These are phyloP conservation scores for Pleurostoma richardsiae DNA, from an alignment of 2,329 filamentous ascomycete genomes.

Conservation along the genomic window DNA sequence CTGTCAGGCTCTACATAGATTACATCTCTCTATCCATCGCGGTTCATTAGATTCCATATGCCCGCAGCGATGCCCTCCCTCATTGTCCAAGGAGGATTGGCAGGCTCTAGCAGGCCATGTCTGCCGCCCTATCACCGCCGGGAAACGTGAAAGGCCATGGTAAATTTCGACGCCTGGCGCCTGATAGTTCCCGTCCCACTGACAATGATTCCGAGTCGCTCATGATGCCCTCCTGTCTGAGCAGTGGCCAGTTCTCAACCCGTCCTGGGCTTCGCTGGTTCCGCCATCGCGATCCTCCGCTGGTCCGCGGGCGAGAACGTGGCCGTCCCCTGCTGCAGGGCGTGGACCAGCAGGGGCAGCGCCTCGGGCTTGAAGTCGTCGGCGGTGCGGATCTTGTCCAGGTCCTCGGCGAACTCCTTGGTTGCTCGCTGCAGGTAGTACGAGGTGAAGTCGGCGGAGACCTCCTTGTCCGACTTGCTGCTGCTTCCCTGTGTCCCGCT, in stretches of 20 bases:
- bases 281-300: conserved; percentile 18
- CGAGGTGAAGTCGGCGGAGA: conserved; percentile 45
- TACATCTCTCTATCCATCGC: too few species aligned
- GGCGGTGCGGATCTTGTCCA: conserved; percentile 63
- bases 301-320: conserved; percentile 52
- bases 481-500: neutral
- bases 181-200: too few species aligned
- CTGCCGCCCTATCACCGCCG: too few species aligned
- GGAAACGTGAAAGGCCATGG: too few species aligned
- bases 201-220: too few species aligned
- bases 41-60: too few species aligned
- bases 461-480: conserved; percentile 10
- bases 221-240: too few species aligned
- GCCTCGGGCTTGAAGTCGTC: conserved; percentile 66
- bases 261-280: conserved; percentile 2
- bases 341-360: conserved; percentile 60
- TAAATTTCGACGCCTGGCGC: too few species aligned
- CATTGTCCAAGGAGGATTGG: too few species aligned
- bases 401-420: conserved; percentile 66
- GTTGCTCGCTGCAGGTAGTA: conserved; percentile 68
- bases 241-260: neutral
- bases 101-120: too few species aligned
- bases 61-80: too few species aligned
- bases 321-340: conserved; percentile 61
- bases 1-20: too few species aligned